Percentiles rank a stretch among this genome's conserved stretches.
Evolutionary conservation across 768 basidiomycete species (phyloP).

Genomic region (Coprinopsis sp.): DNA sequence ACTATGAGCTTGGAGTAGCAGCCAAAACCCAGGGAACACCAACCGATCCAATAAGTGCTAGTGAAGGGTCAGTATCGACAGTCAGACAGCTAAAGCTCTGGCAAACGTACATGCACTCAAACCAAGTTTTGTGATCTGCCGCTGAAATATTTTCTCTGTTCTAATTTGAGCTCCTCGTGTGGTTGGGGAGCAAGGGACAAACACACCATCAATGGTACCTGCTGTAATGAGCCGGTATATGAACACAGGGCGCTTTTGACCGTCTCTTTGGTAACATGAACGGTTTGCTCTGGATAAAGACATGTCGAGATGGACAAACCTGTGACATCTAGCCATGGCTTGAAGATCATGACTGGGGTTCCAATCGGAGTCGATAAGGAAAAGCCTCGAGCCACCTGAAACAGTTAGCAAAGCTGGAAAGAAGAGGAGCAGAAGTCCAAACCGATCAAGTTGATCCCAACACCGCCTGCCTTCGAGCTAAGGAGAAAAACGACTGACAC

Average conservation of each 20-base stretch:
- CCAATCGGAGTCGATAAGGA: slow-evolving; percentile 90
- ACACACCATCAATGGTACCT: slow-evolving; percentile 92
- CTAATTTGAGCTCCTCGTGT: too few species aligned
- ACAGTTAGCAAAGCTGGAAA: not conserved
- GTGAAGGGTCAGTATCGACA: not conserved
- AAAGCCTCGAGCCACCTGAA: slow-evolving; percentile 74
- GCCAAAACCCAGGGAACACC: slow-evolving; percentile 8
- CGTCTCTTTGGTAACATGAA: slow-evolving; percentile 56
- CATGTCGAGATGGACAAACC: slow-evolving; percentile 40
- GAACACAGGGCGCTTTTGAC: slow-evolving; percentile 86
- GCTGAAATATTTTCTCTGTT: slow-evolving; percentile 88
- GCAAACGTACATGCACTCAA: slow-evolving; percentile 71
- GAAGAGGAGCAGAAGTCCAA: not conserved
- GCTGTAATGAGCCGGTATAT: slow-evolving; percentile 85
- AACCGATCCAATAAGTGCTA: slow-evolving; percentile 73
- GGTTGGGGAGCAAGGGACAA: too few species aligned
- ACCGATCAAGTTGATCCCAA: slow-evolving; percentile 91
- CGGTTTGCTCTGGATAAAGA: slow-evolving; percentile 7
- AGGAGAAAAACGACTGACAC: slow-evolving; percentile 79
- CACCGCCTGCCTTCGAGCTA: slow-evolving; percentile 94
- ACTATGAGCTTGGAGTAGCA: slow-evolving; percentile 2
- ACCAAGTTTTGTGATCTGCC: slow-evolving; percentile 92
- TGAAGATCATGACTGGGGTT: slow-evolving; percentile 94
- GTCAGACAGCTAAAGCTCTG: not conserved
- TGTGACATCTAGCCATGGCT: slow-evolving; percentile 95